Evolutionary conservation across 305 asterid genomes (phyloP), one percentile per base, ranked within the genome.

Genomic region (Rubia peregrina): DNA sequence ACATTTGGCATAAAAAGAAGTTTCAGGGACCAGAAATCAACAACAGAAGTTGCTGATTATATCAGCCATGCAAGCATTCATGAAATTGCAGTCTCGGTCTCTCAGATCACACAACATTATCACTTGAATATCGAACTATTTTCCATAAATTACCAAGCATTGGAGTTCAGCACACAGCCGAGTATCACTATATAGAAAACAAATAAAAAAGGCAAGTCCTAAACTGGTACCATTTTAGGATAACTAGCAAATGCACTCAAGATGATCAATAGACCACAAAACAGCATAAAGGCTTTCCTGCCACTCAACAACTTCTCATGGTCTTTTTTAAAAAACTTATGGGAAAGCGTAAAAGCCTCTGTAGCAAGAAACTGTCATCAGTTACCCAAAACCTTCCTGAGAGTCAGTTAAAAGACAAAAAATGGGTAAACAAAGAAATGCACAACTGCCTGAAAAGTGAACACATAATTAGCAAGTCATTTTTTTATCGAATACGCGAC

Each of bases 131-230:
- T 6, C 61, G 17, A 48, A 2, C 21, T 10, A 9, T 51, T 42
- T 10, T 19, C 59, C 55, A 36, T 3, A 38, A 19, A 68, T 70
- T 75, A 69, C 57, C 60, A 0, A 51, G 51, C 44, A 36, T 53
- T 62, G 26, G 24, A 56, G 61, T 19, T 21, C 61, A 77, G 51
- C 57, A 63, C 30, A 65, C 8, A 43, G 19, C 43, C 10, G 59
- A 22, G 46, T 24, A 30, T 68, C 30, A 67, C 6, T 38, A 57
- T 11, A 57, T 22, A 9, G 22, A 46, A 14, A 67, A 3, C 57
- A 67, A 42, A 53, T 16, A 46, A 7, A 19, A 66, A 46, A 67
- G 41, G 51, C 17, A 30, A 12, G 7, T 26, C 61, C 56, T 16
- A 55, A 68, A 22, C 42, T 36, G 4, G 59, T 30, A 19, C 43